Conservation (phyloP, 257 asterid species). For the Fraxinus quadrangulata region DNA sequence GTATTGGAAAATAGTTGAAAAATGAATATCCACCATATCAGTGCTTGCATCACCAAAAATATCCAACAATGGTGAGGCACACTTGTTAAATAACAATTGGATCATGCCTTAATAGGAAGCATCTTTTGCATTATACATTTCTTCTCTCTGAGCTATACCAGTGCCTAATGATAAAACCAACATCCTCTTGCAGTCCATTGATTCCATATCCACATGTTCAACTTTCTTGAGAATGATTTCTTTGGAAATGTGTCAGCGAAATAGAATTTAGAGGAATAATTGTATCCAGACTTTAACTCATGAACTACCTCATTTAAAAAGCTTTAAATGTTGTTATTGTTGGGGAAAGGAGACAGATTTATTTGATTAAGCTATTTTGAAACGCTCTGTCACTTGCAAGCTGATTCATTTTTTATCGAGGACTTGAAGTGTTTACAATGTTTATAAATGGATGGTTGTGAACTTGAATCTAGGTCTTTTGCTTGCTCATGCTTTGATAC, state of each 20-base stretch:
- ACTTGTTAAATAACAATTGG: slow-evolving; percentile 56
- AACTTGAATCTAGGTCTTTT: too few relatives aligned
- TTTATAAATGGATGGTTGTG: too few relatives aligned
- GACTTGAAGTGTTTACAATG: too few relatives aligned
- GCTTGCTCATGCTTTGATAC: too few relatives aligned
- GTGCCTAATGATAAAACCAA: slow-evolving; percentile 66
- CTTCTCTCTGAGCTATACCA: slow-evolving; percentile 47
- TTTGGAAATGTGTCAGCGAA: slow-evolving; percentile 40
- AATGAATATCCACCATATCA: slow-evolving; percentile 75
- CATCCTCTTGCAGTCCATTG: slow-evolving; percentile 45
- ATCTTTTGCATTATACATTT: slow-evolving; percentile 48
- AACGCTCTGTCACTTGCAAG: too few relatives aligned
- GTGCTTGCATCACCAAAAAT: slow-evolving; percentile 52
- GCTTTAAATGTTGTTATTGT: too few relatives aligned
- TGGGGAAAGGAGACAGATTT: too few relatives aligned
- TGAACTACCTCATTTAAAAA: too few relatives aligned
- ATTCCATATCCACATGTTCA: slow-evolving; percentile 41
- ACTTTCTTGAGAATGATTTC: slow-evolving; percentile 49
- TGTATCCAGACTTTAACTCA: too few relatives aligned
- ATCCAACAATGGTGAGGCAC: slow-evolving; percentile 59
- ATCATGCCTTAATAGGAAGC: slow-evolving; percentile 67
- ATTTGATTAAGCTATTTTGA: too few relatives aligned
- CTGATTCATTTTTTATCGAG: too few relatives aligned
- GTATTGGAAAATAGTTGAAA: slow-evolving; percentile 64
- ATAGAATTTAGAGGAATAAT: too few relatives aligned